phyloP scores from a whole-genome alignment of 257 asterid species.

The Rehmannia glutinosa region DNA sequence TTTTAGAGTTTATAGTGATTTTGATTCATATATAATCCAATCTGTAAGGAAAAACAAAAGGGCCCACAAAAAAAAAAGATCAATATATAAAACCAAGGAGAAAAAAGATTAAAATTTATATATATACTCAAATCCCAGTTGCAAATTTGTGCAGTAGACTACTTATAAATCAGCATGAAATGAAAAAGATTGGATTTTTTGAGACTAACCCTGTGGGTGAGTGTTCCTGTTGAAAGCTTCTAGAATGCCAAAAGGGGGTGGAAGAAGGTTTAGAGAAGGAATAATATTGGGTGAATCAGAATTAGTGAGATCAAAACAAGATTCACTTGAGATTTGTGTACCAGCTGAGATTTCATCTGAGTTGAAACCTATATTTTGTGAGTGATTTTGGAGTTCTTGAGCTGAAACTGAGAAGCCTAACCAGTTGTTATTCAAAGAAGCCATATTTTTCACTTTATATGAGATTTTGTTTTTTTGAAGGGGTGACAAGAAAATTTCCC shows the following conservation, averaged over 20 bases:
- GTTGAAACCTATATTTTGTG: neutral
- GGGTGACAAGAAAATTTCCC: too few species aligned
- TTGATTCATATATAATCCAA: too few species aligned
- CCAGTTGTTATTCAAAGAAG: conserved; percentile 51
- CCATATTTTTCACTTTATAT: neutral
- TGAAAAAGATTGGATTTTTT: neutral
- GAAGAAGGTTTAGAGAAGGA: conserved; percentile 17
- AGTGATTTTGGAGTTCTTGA: conserved; percentile 28
- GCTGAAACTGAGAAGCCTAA: conserved; percentile 62
- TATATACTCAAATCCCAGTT: neutral
- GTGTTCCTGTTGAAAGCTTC: conserved; percentile 43
- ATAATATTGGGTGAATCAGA: conserved; percentile 33
- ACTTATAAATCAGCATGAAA: too few species aligned
- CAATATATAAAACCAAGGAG: too few species aligned
- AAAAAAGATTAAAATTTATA: too few species aligned
- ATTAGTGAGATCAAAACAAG: conserved; percentile 15
- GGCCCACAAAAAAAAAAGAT: neutral
- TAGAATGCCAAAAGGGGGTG: conserved; percentile 41
- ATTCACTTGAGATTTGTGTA: conserved; percentile 4
- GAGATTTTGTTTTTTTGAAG: too few species aligned
- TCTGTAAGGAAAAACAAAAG: too few species aligned
- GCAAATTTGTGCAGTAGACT: neutral
- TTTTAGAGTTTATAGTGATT: too few species aligned
- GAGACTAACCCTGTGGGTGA: conserved; percentile 39
- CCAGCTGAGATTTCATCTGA: conserved; percentile 33